Evolutionary conservation across 2,329 filamentous ascomycete species (phyloP), one percentile per base, ranked within the genome.

Genomic region (Xylaria sp.): DNA sequence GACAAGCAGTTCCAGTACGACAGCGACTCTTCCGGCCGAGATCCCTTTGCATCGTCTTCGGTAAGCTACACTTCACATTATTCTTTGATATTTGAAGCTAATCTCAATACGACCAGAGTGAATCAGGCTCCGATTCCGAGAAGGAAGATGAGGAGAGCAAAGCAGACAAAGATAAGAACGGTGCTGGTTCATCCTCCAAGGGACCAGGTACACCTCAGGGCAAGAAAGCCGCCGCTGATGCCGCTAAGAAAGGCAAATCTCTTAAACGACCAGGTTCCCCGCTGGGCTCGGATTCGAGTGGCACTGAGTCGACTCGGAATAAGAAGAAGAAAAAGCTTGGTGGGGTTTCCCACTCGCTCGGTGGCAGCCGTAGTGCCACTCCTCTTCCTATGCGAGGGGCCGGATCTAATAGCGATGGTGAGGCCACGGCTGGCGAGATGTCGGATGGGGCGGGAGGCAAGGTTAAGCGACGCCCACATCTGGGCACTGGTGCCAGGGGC

Each of bases 1-100:
- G 96, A 97, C 80, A 92, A 93, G 79, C 93, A 97, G 73, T 90
- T 89, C 72, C 92, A 96, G 70, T 97, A 97, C 77, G 92, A 93
- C 75, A 92, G 89, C 72, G 92, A 93, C 64, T 78, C 77, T 60
- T 87, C 85, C 11, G 83, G 83, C 42, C 67, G 73, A 38, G 87
- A 90, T 76, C 86, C 86, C 13, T 88, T 87, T 72, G 85, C 85
- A 51, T 83, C 85, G 66, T 81, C 88, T 11, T 74, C 73, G 9
- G 77, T 77, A 74, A 74, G 85, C 85, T 69, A 79, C 73, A 46
- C 40, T 66, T 76, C 49, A 71, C 74, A 42, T 15, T 44, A 31
- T 6, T 20, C 44, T 13, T 60, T 48, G 40, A 57, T 17, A 20
- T 61, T 23, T 54, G 15, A 15, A 57, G 63, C 75, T 79, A 76